Base-by-base conservation (phyloP, 371 early-diverging fungal genomes). In the Apophysomyces elegans region DNA sequence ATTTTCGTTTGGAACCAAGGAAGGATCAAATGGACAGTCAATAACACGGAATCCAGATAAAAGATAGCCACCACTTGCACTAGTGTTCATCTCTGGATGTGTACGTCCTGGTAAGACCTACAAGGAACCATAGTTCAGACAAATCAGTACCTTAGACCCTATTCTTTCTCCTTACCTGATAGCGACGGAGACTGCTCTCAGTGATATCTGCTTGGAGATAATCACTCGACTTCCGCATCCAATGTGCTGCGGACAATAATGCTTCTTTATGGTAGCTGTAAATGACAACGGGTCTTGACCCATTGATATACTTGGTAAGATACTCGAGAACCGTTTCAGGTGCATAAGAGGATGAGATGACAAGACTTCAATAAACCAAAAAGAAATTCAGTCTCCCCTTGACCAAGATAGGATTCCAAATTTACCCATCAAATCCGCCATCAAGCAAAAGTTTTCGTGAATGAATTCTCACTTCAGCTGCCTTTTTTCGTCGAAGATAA, bases 61-160 rank as follows among this genome's bases (percentile, higher is more conserved):
- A 32, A 98, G 64, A 56, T 85, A 93, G 0, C 98, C 98, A 41
- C 97, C 97, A 37, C 88, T 85, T 36, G 92, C 93, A 67, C 89
- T 89, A 63, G 86, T 95, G 62, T 76, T 92, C 98, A 97, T 98
- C 60, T 87, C 71, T n/a, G 99, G 99, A 69, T 96, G 98, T 12
- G 94, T 96, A 63, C 97, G 89, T 32, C 91, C 91, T 1, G 94
- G 91, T 46, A 93, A 77, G 4, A 97, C 96, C 83, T 95, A 91
- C 32, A 59, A 88, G 92, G 65, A 91, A 21, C 18, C 38, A 35
- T 11, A 45, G 13, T 36, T 37, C 26, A 5, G 65, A 14, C 6
- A 66, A 39, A 18, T 1, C 21, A 37, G 11, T 32, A 37, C 21
- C 21, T 13, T 6, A n/a, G 44, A 7, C 18, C 39, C 13, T 21